Conservation (phyloP, 1,139 yeast genomes). For the Schizosaccharomyces versatilis region DNA sequence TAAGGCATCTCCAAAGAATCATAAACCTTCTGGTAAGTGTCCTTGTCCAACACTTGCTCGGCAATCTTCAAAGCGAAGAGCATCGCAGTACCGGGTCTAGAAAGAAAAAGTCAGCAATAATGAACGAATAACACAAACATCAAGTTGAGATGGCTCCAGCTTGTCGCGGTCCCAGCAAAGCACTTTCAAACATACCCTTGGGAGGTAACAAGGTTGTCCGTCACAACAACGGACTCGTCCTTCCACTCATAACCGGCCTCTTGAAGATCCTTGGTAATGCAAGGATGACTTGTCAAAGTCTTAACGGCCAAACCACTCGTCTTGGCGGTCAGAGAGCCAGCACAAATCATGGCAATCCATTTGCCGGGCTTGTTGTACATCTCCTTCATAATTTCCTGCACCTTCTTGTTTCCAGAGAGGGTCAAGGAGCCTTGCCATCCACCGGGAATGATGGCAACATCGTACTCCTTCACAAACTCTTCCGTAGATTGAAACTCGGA, state of each 20-base stretch:
- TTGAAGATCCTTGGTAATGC: background rate
- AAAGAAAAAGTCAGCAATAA: background rate
- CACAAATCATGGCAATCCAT: conserved; percentile 3
- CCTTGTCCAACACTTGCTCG: background rate
- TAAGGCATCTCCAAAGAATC: background rate
- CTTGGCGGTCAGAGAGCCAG: conserved; percentile 2
- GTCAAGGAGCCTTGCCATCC: conserved; percentile 2
- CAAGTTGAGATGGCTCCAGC: too few species aligned
- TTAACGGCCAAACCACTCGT: background rate
- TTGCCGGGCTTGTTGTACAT: background rate
- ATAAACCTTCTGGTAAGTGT: background rate
- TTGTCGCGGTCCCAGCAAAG: too few species aligned
- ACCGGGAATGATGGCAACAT: conserved; percentile 3
- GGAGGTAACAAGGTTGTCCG: background rate
- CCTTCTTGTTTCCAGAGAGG: background rate
- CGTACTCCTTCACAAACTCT: background rate
- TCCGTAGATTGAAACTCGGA: background rate
- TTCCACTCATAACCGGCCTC: background rate
- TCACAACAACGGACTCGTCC: conserved; percentile 1
- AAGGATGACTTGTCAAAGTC: conserved; percentile 1
- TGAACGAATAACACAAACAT: background rate
- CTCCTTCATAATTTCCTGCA: background rate
- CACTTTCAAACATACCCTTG: background rate
- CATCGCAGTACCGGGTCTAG: conserved; percentile 3
- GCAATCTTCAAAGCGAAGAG: conserved; percentile 2